Evolutionary conservation across 2,329 filamentous ascomycete species (phyloP).

Genomic region (Colletotrichum noveboracense): DNA sequence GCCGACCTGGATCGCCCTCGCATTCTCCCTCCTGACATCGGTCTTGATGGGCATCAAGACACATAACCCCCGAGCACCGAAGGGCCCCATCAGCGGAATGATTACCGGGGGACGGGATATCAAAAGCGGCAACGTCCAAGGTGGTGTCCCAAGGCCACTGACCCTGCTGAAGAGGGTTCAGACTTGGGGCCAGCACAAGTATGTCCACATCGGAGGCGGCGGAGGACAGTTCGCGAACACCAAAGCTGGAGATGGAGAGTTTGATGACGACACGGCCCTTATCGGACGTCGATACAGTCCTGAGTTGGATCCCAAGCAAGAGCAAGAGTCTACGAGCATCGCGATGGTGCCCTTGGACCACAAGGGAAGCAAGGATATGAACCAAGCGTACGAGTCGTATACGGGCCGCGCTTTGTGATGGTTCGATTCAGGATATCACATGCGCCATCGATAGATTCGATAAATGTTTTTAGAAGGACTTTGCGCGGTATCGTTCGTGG

Average conservation of each 20-base stretch:
- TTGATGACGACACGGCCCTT: background rate
- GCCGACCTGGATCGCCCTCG: slow-evolving; percentile 30
- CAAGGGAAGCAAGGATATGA: slow-evolving; percentile 26
- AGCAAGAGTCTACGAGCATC: slow-evolving; percentile 1
- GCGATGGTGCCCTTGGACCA: slow-evolving; percentile 22
- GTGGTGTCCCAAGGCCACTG: background rate
- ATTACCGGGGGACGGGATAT: background rate
- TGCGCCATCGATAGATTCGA: background rate
- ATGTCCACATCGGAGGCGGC: slow-evolving; percentile 31
- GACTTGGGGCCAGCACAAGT: slow-evolving; percentile 31
- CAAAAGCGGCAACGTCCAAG: background rate
- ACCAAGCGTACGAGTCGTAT: slow-evolving; percentile 30
- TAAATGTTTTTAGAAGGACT: background rate
- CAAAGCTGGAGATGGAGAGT: background rate
- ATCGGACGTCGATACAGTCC: background rate
- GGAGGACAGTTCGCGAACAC: background rate
- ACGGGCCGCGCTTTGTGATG: background rate
- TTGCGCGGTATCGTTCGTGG: rapidly evolving
- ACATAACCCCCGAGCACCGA: background rate
- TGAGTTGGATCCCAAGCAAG: background rate
- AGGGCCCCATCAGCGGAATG: slow-evolving; percentile 7
- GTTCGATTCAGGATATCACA: background rate
- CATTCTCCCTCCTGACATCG: slow-evolving; percentile 25
- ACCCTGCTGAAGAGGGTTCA: slow-evolving; percentile 18
- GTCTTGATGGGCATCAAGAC: slow-evolving; percentile 12